A percentile compares a stretch with the other conserved stretches of the same genome.
phyloP scores from a whole-genome alignment of 2,329 filamentous ascomycete species.

The Hypoxylon sp. region DNA sequence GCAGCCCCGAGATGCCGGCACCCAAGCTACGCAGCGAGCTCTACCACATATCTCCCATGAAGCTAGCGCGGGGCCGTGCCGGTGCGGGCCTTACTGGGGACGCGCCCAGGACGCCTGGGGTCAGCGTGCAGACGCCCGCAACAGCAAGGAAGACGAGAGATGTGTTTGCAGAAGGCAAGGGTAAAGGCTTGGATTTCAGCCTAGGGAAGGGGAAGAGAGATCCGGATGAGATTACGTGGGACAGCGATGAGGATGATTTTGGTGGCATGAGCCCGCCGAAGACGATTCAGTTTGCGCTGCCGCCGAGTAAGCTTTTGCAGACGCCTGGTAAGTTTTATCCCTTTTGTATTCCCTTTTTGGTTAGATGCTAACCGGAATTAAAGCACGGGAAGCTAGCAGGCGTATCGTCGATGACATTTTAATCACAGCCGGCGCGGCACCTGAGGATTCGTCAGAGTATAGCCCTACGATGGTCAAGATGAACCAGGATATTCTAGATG shows the following conservation, averaged over 20 bases:
- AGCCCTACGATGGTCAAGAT: slow-evolving; percentile 77
- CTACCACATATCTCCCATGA: slow-evolving; percentile 79
- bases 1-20: slow-evolving; percentile 82
- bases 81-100: slow-evolving; percentile 59
- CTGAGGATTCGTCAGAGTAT: slow-evolving; percentile 69
- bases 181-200: slow-evolving; percentile 33
- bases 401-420: slow-evolving; percentile 86
- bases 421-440: slow-evolving; percentile 78
- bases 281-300: slow-evolving; percentile 88
- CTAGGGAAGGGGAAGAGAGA: slow-evolving; percentile 54
- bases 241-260: slow-evolving; percentile 80
- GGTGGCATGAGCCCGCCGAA: slow-evolving; percentile 91
- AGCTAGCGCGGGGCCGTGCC: slow-evolving; percentile 59
- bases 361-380: slow-evolving; percentile 31
- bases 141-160: slow-evolving; percentile 66
- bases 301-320: slow-evolving; percentile 81
- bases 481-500: slow-evolving; percentile 73
- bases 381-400: slow-evolving; percentile 83
- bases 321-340: slow-evolving; percentile 75
- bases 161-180: slow-evolving; percentile 58
- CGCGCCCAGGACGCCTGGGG: slow-evolving; percentile 79
- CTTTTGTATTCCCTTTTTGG: too few relatives aligned
- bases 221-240: slow-evolving; percentile 75
- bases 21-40: slow-evolving; percentile 88
- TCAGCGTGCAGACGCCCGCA: slow-evolving; percentile 86